Conservation (phyloP, 352 stramenopile species). For the Lagenidium giganteum region DNA sequence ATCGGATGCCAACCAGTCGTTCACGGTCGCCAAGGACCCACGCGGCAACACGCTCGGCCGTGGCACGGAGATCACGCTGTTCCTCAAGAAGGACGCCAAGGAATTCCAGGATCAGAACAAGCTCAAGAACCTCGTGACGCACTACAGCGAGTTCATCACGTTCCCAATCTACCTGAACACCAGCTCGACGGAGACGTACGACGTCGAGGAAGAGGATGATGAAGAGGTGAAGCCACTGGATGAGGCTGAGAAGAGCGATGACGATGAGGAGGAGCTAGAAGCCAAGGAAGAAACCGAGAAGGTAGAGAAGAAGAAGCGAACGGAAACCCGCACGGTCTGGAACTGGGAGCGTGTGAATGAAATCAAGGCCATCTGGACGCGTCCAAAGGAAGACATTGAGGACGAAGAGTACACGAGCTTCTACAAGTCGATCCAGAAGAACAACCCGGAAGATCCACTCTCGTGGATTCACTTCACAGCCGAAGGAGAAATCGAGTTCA, state of each 20-base stretch:
- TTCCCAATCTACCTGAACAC: constrained; percentile 99
- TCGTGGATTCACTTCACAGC: constrained; percentile 99
- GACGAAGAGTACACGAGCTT: constrained; percentile 99
- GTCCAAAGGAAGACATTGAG: constrained; percentile 94
- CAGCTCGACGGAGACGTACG: constrained; percentile 87
- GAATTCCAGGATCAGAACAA: constrained; percentile 95
- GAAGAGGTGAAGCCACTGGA: constrained; percentile 47
- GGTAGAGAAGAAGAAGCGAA: constrained; percentile 78
- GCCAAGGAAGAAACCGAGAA: constrained; percentile 68
- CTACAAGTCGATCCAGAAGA: constrained; percentile 95
- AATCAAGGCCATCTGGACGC: constrained; percentile 97
- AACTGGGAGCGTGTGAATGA: constrained; percentile 97
- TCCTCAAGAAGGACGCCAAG: constrained; percentile 97
- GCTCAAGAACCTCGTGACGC: constrained; percentile 93
- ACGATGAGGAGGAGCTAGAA: constrained; percentile 64
- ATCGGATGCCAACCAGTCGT: constrained; percentile 95
- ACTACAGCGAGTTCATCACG: constrained; percentile 99
- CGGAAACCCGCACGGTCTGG: constrained; percentile 92
- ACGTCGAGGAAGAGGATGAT: constrained; percentile 83
- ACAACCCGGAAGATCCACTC: constrained; percentile 77
- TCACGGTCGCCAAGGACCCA: constrained; percentile 95
- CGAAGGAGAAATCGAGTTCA: constrained; percentile 99
- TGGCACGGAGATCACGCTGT: constrained; percentile 99
- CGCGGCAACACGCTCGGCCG: constrained; percentile 93
- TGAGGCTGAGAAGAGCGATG: constrained; percentile 42